phyloP scores from a whole-genome alignment of 768 basidiomycete species.

The Panaeolus cyanescens region DNA sequence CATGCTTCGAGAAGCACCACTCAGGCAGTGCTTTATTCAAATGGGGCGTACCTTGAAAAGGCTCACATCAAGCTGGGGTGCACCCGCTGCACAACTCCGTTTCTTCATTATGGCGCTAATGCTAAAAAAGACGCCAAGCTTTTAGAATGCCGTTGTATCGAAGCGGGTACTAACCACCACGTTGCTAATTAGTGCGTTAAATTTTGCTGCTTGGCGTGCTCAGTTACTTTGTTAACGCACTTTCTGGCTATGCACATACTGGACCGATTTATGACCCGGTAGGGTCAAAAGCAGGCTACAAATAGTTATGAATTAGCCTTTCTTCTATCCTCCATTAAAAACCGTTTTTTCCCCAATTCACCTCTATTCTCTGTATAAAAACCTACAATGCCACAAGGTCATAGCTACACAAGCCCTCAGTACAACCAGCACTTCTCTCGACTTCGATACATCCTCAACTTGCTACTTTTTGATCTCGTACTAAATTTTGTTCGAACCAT shows the following conservation, averaged over 20 bases:
- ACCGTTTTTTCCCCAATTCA: not conserved
- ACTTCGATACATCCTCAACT: not conserved
- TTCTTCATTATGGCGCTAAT: not conserved
- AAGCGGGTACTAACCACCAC: not conserved
- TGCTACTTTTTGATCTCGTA: not conserved
- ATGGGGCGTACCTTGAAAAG: not conserved
- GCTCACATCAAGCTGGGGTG: not conserved
- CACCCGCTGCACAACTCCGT: not conserved
- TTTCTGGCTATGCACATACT: not conserved
- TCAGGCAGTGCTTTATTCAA: not conserved
- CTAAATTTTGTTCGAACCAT: not conserved
- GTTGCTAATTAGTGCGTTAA: not conserved
- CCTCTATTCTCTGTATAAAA: not conserved
- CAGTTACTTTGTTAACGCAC: not conserved
- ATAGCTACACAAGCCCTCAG: not conserved
- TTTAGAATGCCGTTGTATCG: not conserved
- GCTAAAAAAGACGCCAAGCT: not conserved
- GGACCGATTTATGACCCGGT: not conserved
- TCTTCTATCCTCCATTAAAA: not conserved
- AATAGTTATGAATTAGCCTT: not conserved
- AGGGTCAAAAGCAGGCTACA: not conserved
- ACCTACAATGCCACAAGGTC: not conserved
- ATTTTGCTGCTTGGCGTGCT: not conserved
- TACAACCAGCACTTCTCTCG: not conserved
- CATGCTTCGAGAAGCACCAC: not conserved